A percentile compares a stretch with the other conserved stretches of the same genome.
Conservation (phyloP, 768 basidiomycete species). For the Cystoderma amianthinum region DNA sequence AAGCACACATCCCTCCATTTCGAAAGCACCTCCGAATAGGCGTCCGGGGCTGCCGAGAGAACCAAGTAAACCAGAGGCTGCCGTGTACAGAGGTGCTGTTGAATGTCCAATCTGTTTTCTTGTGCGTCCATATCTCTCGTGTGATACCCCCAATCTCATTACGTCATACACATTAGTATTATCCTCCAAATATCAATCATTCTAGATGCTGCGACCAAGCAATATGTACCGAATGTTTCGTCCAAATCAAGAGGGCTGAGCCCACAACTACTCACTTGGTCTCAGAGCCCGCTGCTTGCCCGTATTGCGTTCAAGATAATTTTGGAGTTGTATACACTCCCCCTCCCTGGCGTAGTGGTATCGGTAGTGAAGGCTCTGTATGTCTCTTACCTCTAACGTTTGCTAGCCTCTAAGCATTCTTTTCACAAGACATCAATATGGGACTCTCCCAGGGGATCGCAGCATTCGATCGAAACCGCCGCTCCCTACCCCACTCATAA, state of each 20-base stretch:
- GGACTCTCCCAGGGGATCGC: conserved; percentile 46
- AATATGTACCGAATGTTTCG: conserved; percentile 98
- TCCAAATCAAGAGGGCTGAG: conserved; percentile 96
- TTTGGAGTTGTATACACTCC: conserved; percentile 89
- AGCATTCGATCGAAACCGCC: conserved; percentile 26
- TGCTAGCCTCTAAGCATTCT: not conserved
- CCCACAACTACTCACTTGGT: conserved; percentile 93
- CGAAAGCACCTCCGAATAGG: conserved; percentile 40
- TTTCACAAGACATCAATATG: conserved; percentile 21
- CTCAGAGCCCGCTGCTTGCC: conserved; percentile 95
- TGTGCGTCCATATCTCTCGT: conserved; percentile 42
- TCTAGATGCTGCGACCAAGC: conserved; percentile 98
- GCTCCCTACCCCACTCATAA: conserved; percentile 46
- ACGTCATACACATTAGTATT: conserved; percentile 59
- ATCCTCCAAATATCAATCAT: conserved; percentile 93
- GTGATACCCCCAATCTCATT: conserved; percentile 15
- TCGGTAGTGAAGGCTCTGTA: conserved; percentile 68
- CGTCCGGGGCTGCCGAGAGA: conserved; percentile 59
- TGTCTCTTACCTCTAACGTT: conserved; percentile 17
- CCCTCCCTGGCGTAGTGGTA: conserved; percentile 75
- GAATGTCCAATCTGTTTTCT: conserved; percentile 99
- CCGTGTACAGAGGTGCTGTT: conserved; percentile 75
- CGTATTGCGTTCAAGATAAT: conserved; percentile 96
- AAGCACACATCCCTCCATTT: conserved; percentile 19
- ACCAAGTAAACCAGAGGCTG: conserved; percentile 64